These are phyloP conservation scores for Hyaloscypha hepaticicola DNA, from an alignment of 495 filamentous ascomycete species.

Conservation along the genomic window DNA sequence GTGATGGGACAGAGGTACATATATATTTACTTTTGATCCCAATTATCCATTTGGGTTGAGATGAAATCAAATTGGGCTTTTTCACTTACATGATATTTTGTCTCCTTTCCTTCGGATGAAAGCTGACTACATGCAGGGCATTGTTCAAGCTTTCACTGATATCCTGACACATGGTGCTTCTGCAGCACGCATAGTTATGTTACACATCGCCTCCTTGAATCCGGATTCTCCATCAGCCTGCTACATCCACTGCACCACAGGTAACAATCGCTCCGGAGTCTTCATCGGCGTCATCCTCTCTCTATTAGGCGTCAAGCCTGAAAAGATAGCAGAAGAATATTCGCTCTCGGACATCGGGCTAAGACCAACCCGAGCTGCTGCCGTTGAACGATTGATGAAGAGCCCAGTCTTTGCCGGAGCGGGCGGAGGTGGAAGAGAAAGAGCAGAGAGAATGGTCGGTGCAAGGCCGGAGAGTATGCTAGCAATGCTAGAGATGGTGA, in stretches of 20 bases:
- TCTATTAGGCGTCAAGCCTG: slow-evolving; percentile 39
- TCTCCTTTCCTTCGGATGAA: too few relatives aligned
- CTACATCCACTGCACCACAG: slow-evolving; percentile 46
- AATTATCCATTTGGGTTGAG: too few relatives aligned
- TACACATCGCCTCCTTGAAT: slow-evolving; percentile 12
- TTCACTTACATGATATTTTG: too few relatives aligned
- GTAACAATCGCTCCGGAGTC: slow-evolving; percentile 65
- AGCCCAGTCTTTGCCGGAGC: slow-evolving; percentile 20
- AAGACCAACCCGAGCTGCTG: slow-evolving; percentile 22
- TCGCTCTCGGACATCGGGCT: slow-evolving; percentile 37
- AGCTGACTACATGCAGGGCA: slow-evolving; percentile 18
- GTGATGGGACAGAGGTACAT: slow-evolving; percentile 31
- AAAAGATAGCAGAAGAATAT: slow-evolving; percentile 40
- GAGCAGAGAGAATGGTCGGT: slow-evolving; percentile 29
- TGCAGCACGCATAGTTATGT: slow-evolving; percentile 16
- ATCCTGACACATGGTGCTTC: slow-evolving; percentile 28
- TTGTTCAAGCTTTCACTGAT: slow-evolving; percentile 26
- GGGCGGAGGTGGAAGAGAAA: slow-evolving; percentile 28
- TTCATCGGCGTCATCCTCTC: slow-evolving; percentile 55
- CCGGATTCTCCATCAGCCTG: slow-evolving; percentile 26
- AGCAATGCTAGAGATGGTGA: slow-evolving; percentile 36
- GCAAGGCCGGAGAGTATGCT: slow-evolving; percentile 37
- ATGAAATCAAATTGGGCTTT: too few relatives aligned
- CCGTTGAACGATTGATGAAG: slow-evolving; percentile 31
- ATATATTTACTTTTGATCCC: slow-evolving; percentile 2